Conservation (phyloP, 768 basidiomycete species). For the Pulveroboletus sp. region DNA sequence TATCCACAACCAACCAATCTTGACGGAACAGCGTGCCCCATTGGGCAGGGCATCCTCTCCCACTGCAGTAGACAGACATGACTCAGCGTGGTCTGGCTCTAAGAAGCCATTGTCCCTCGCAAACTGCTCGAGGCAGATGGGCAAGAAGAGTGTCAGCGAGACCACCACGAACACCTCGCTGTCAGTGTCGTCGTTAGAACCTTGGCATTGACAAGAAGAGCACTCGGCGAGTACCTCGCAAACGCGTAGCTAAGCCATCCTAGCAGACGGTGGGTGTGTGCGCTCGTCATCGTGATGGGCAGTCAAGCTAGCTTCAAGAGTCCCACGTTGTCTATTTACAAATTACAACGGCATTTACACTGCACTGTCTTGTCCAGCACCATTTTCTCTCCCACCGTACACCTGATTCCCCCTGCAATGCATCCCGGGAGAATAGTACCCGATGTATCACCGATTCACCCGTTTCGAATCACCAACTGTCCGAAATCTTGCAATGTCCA, state of each 20-base stretch:
- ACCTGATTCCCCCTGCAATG: too few relatives aligned
- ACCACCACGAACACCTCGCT: slow-evolving; percentile 83
- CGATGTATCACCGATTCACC: too few relatives aligned
- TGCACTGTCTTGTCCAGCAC: too few relatives aligned
- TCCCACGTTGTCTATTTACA: too few relatives aligned
- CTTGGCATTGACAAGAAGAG: not conserved
- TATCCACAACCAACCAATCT: slow-evolving; percentile 80
- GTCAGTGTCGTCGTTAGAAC: not conserved
- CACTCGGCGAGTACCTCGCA: slow-evolving; percentile 55
- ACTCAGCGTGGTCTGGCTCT: slow-evolving; percentile 60
- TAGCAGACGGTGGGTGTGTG: slow-evolving; percentile 37
- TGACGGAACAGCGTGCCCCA: slow-evolving; percentile 67
- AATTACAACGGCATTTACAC: too few relatives aligned
- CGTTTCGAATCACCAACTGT: too few relatives aligned
- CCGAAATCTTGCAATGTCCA: too few relatives aligned
- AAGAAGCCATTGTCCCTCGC: slow-evolving; percentile 84
- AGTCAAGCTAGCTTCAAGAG: slow-evolving; percentile 5
- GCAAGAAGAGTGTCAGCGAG: slow-evolving; percentile 75
- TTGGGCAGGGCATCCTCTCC: slow-evolving; percentile 23
- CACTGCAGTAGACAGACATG: slow-evolving; percentile 40
- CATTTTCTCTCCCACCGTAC: too few relatives aligned
- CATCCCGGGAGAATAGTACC: too few relatives aligned
- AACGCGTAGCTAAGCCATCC: slow-evolving; percentile 88
- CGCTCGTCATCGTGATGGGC: slow-evolving; percentile 1
- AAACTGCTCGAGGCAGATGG: slow-evolving; percentile 83